Conservation (phyloP, 108 stramenopile species). For the Skeletonema tropicum region DNA sequence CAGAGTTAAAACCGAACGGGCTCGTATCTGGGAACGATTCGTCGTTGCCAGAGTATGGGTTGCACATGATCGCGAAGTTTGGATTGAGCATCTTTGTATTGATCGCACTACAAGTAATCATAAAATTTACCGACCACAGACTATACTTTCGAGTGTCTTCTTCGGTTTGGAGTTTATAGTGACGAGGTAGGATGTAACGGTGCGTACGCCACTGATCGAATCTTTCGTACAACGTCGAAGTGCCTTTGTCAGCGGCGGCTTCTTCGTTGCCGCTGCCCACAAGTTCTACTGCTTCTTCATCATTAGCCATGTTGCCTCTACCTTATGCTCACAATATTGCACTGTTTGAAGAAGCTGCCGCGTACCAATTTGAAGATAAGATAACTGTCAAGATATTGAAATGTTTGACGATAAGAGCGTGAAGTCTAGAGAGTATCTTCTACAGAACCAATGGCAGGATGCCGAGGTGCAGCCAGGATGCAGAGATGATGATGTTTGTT, state of each 20-base stretch:
- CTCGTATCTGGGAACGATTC: slow-evolving; percentile 20
- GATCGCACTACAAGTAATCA: slow-evolving; percentile 33
- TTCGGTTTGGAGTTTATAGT: slow-evolving; percentile 21
- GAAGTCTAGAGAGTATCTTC: no score
- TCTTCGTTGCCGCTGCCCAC: not conserved
- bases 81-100: slow-evolving; percentile 60
- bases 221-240: not conserved
- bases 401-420: no score
- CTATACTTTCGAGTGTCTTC: slow-evolving; percentile 33
- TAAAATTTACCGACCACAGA: slow-evolving; percentile 39
- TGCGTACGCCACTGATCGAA: not conserved
- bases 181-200: slow-evolving; percentile 7
- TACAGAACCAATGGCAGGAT: no score
- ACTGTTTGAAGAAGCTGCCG: no score
- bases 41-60: not conserved
- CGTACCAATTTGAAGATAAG: no score
- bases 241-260: not conserved
- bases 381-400: no score
- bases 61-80: slow-evolving; percentile 56
- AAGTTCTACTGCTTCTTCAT: slow-evolving; percentile 4
- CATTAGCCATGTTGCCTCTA: not conserved
- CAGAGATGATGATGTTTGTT: no score
- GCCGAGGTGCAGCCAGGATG: no score
- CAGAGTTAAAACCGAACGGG: slow-evolving; percentile 57
- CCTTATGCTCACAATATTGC: no score